Evolutionary conservation across 2,329 filamentous ascomycete genomes (phyloP), one percentile per base, ranked within the genome.

Genomic region (Akanthomyces dipterigenus): DNA sequence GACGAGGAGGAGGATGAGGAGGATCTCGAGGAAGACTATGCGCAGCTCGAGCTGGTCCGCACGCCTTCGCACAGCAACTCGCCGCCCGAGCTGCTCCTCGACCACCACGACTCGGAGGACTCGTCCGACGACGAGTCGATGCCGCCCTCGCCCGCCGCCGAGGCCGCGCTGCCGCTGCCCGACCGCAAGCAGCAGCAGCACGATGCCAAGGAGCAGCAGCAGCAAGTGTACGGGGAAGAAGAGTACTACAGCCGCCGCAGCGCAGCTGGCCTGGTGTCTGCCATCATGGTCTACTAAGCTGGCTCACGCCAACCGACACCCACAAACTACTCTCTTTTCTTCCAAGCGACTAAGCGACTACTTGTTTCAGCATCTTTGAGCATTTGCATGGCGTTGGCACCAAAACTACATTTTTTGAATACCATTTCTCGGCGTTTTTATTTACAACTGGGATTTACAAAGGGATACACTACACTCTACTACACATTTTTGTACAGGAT

Each of bases 51-150:
- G 63, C 82, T 92, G 63, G 88, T 87, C 60, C 85, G 88, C 68
- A 88, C 87, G 64, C 79, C 80, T 28, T 91, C 88, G 6, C 87
- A 87, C 75, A 78, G 79, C 69, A 82, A 75, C 69, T 84, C 86
- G 58, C 82, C 88, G 57, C 89, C 89, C 9, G 88, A 90, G 72
- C 84, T 91, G 62, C 81, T 87, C 65, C 78, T 86, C 67, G 88
- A 91, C 73, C 84, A 82, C 64, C 84, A 82, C 64, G 82, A 86
- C 66, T 80, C 85, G 65, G 88, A 91, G 65, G 88, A 91, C 70
- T 88, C 88, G 64, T 86, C 84, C 2, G 87, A 85, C 62, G 88
- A 91, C 68, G 89, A 92, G 75, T 87, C 90, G 67, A 85, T 90
- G 84, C 89, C 89, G 8, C 88, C 87, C 22, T 90, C 88, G 63